Evolutionary conservation across 208 protist genomes (phyloP), one percentile per base, ranked within the genome.

Genomic region (Trypanosoma rangeli): DNA sequence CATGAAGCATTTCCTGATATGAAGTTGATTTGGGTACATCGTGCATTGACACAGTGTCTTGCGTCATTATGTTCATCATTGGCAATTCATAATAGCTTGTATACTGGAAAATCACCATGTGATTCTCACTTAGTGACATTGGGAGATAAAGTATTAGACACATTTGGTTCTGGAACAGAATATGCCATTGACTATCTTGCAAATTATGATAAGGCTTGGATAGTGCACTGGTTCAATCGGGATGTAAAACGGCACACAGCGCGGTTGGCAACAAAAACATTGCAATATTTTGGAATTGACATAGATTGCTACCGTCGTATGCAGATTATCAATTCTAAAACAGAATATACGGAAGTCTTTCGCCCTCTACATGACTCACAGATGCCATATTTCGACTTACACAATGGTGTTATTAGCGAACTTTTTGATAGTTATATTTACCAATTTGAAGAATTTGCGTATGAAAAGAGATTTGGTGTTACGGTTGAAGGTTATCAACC

Each of bases 361-460:
- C 85, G 92, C 9, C 92, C 92, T 12, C 61, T 94, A 13, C 89
- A 97, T 80, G 89, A 97, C 60, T 58, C 83, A 16, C 85, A 94
- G 77, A 84, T 97, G 92, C 82, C 80, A 28, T 94, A 94, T 76
- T 97, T 97, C 78, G 80, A 81, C 63, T 79, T 97, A 33, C 89
- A 94, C 70, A 85, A 94, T 49, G 92, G 89, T 64, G 53, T 93
- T 52, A 82, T 97, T 64, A 82, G 80, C 37, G 85, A 94, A 33
- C 84, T 85, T 28, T 94, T 97, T 73, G 73, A 87, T 57, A 78
- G 73, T 66, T 97, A 94, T 76, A 89, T 94, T 59, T 80, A 89
- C 73, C 92, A 97, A 60, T 97, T 97, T 70, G 84, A 88, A 64
- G 87, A 94, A 76, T 97, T 94, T 73, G 92, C 92, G n/a, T 94